Conservation (phyloP, 2,329 filamentous ascomycete genomes). For the Venturia carpophila region DNA sequence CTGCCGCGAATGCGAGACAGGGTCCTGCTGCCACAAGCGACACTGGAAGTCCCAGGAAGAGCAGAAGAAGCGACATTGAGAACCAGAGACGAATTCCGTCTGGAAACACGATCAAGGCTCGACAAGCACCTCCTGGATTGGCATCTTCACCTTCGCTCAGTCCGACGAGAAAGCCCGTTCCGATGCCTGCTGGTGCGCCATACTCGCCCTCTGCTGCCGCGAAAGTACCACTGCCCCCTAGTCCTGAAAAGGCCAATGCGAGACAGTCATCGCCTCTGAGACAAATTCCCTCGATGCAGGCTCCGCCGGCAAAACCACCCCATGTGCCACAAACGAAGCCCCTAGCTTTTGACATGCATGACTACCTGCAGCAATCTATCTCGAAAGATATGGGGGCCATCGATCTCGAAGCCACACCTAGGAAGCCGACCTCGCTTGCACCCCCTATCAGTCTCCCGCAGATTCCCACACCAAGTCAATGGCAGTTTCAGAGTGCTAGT, state of each 20-base stretch:
- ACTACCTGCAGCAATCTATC: constrained; percentile 43
- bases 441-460: constrained; percentile 10
- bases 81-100: constrained; percentile 18
- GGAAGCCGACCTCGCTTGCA: constrained; percentile 13
- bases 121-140: constrained; percentile 9
- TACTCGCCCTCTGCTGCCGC: constrained; percentile 35
- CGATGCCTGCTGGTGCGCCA: constrained; percentile 21
- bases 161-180: constrained; percentile 31
- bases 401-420: constrained; percentile 9
- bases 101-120: constrained; percentile 16
- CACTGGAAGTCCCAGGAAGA: constrained; percentile 17
- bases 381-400: constrained; percentile 35
- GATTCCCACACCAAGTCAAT: neutral
- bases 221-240: constrained; percentile 39
- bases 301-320: constrained; percentile 9
- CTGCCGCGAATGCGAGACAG: constrained; percentile 64
- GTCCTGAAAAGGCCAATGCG: constrained; percentile 33
- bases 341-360: constrained; percentile 32
- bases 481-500: constrained; percentile 7
- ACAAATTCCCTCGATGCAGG: neutral
- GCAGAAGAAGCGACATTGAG: constrained; percentile 15
- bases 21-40: constrained; percentile 13
- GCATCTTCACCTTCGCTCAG: constrained; percentile 30
- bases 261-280: constrained; percentile 7
- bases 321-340: constrained; percentile 25